Evolutionary conservation across 2,329 filamentous ascomycete genomes (phyloP), one percentile per base, ranked within the genome.

Genomic region (Ceratocystis colombiana): DNA sequence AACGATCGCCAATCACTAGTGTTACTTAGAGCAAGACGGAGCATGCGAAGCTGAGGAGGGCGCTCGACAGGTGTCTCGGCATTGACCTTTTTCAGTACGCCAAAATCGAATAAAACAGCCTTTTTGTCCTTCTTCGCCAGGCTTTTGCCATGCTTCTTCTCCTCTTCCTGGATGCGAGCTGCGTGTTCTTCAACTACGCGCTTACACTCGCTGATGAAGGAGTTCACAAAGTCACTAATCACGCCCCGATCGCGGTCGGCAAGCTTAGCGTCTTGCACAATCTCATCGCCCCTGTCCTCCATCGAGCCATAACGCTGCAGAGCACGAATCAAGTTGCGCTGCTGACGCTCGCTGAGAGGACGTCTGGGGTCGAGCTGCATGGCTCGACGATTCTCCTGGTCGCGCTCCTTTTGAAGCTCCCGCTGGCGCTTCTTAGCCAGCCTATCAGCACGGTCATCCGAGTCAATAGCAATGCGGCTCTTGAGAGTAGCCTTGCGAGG

Each of bases 61-160:
- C 95, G 87, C 71, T 97, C 93, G 10, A 96, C 85, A 65, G 96
- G 88, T 0, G 94, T 97, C 76, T 96, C 91, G 0, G 94, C 94
- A 73, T 99, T 99, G 72, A 96, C 84, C 71, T 96, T 92, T 76
- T 96, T 96, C 63, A 96, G 88, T 66, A 92, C 90, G 59, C 88
- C 87, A 76, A 92, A 96, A 73, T 97, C 92, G 72, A 99, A 96
- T 57, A 99, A 79, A 20, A 99, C 90, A 0, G 94, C 94, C 76
- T 99, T 99, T 76, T 90, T 90, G 74, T 99, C 94, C 75, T 99
- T 99, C 79, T 97, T 96, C 0, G 93, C 96, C 65, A 95, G 77
- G 1, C 86, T 82, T 74, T 94, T 95, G 73, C 90, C 90, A 0
- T 84, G 82, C 69, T 88, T 85, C 75, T 94, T 89, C 71, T 96